Base-by-base conservation (phyloP, 1,139 yeast genomes). In the Diutina siamensis region DNA sequence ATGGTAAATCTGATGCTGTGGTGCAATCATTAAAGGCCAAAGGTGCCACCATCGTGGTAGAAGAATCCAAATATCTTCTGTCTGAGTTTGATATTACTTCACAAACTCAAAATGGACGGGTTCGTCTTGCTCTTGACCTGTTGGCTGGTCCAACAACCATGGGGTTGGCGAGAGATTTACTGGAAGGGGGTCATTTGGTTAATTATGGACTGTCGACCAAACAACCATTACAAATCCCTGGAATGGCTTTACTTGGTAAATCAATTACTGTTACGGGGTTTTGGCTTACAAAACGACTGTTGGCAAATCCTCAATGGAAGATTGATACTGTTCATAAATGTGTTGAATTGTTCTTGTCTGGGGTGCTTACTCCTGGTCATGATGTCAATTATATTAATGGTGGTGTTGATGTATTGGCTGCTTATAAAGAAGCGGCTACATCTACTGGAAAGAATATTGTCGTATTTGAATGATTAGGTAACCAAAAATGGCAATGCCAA, bases 91-190 rank as follows among this genome's bases (percentile, higher is more conserved):
- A 19, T 8, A 21, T 3, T 31, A 12, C 12, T 13, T 7, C 5
- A 31, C 5, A 12, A 4, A 31, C 34, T 9, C 4, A 9, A 4
- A 17, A 4, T 3, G 40, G 28, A 17, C 18, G 13, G 15, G 42
- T 38, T 10, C 42, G 42, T n/a, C 42, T 38, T 17, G 42, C 42
- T n/a, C 32, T 38, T 10, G 42, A 38, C 15, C 13, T 10, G 21
- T 15, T 38, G 21, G 42, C 32, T 2, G 42, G 42, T 2, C n/a
- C 42, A 4, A 38, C 42, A 13, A 38, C 42, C 32, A n/a, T 3
- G n/a, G 32, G n/a, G 13, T 13, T 38, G 31, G 15, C 22, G 18
- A 12, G 28, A 1, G n/a, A n/a, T 25, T 17, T 38, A 3, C 8
- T 15, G n/a, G 42, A 38, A 5, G 10, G n/a, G 7, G 42, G 42